Percentiles rank a stretch among this genome's conserved stretches.
These are phyloP conservation scores for Amyloporia xantha DNA, from an alignment of 768 basidiomycete species.

Conservation along the genomic window DNA sequence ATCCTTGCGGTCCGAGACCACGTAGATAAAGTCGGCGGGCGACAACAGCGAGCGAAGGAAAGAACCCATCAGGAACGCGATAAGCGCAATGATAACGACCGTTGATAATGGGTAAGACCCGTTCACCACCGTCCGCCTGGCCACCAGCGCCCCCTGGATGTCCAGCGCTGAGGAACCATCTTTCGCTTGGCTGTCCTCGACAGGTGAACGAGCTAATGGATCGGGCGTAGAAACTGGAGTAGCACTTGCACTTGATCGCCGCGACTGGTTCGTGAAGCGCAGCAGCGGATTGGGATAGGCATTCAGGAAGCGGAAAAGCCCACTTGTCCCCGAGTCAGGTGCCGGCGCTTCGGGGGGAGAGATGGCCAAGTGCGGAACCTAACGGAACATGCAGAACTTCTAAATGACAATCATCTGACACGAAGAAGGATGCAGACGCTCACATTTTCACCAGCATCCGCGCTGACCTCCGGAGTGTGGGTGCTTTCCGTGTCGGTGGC, in stretches of 20 bases:
- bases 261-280: slow-evolving; percentile 36
- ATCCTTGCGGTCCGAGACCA: slow-evolving; percentile 52
- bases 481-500: slow-evolving; percentile 14
- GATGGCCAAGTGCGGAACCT: slow-evolving; percentile 17
- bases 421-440: slow-evolving; percentile 5
- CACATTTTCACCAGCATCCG: slow-evolving; percentile 17
- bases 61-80: slow-evolving; percentile 89
- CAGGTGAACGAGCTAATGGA: background rate
- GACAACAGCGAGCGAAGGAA: slow-evolving; percentile 82
- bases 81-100: slow-evolving; percentile 71
- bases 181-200: slow-evolving; percentile 8
- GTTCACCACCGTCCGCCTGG: slow-evolving; percentile 6
- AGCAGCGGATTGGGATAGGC: slow-evolving; percentile 52
- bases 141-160: slow-evolving; percentile 2
- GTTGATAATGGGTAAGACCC: slow-evolving; percentile 41
- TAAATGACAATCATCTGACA: slow-evolving; percentile 4
- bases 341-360: slow-evolving; percentile 16
- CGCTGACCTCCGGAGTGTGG: slow-evolving; percentile 10
- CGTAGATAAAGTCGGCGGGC: slow-evolving; percentile 87
- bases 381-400: slow-evolving; percentile 13
- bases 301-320: slow-evolving; percentile 56
- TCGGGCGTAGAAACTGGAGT: background rate
- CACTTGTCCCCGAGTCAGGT: slow-evolving; percentile 24
- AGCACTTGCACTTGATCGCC: slow-evolving; percentile 18
- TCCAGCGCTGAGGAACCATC: background rate